These are phyloP conservation scores for Populus davidiana DNA, from an alignment of 345 rosid species.

Conservation along the genomic window DNA sequence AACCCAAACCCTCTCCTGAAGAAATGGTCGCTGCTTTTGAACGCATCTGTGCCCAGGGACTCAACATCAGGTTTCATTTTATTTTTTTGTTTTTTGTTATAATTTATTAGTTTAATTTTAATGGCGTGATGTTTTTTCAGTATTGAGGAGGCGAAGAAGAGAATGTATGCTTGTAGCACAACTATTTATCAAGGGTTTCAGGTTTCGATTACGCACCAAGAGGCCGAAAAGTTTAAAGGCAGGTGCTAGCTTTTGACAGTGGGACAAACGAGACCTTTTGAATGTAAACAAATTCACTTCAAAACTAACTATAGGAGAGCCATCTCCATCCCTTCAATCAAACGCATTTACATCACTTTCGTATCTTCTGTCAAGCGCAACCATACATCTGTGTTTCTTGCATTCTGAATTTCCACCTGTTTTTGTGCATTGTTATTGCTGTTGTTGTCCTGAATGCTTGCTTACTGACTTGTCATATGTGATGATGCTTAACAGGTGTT, in stretches of 20 bases:
- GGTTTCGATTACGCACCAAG: constrained; percentile 81
- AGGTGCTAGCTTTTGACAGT: background rate
- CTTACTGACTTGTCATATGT: background rate
- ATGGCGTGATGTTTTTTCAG: constrained; percentile 37
- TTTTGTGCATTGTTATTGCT: background rate
- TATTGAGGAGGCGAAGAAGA: constrained; percentile 77
- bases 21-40: constrained; percentile 79
- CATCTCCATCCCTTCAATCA: too few relatives aligned
- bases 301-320: too few relatives aligned
- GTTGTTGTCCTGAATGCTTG: background rate
- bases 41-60: constrained; percentile 77
- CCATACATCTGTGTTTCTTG: background rate
- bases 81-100: background rate
- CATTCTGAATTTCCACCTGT: background rate
- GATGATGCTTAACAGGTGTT: constrained; percentile 41
- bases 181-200: constrained; percentile 94
- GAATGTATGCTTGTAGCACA: constrained; percentile 94
- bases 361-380: background rate
- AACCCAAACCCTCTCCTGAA: constrained; percentile 40
- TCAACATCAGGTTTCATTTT: constrained; percentile 57
- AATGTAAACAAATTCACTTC: too few relatives aligned
- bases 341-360: too few relatives aligned
- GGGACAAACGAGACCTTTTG: too few relatives aligned
- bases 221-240: constrained; percentile 73
- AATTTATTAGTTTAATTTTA: background rate